phyloP scores from a whole-genome alignment of 352 stramenopile genomes.

The Blastocystis sp. region DNA sequence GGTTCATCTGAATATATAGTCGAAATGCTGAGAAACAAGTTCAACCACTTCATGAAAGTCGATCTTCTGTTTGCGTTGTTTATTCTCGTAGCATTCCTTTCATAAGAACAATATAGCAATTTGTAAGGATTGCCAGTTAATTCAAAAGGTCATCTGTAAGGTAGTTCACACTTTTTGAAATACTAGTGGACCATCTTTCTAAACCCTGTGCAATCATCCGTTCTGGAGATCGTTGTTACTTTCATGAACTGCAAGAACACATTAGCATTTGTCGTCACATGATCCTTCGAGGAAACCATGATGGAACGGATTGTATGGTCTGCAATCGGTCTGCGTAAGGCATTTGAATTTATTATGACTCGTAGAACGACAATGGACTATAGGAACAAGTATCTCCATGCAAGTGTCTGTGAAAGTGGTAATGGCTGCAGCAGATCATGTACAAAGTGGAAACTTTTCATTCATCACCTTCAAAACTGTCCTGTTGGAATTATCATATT shows the following conservation, averaged over 20 bases:
- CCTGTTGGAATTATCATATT: background rate
- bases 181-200: background rate
- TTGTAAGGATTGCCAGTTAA: background rate
- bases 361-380: background rate
- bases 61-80: too few relatives aligned
- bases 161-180: background rate
- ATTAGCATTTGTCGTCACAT: constrained; percentile 23
- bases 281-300: background rate
- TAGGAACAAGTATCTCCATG: background rate
- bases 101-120: background rate
- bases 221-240: background rate
- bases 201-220: background rate
- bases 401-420: background rate
- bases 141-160: background rate
- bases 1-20: background rate
- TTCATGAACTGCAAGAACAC: constrained; percentile 17
- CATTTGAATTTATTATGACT: background rate
- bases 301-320: background rate
- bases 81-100: constrained; percentile 4
- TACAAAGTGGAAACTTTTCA: constrained; percentile 7
- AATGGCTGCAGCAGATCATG: background rate
- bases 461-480: constrained; percentile 9
- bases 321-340: background rate
- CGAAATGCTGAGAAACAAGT: background rate
- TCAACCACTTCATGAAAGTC: constrained; percentile 7